Base-by-base conservation (phyloP, 2,329 filamentous ascomycete genomes). In the Aureobasidium sp. region DNA sequence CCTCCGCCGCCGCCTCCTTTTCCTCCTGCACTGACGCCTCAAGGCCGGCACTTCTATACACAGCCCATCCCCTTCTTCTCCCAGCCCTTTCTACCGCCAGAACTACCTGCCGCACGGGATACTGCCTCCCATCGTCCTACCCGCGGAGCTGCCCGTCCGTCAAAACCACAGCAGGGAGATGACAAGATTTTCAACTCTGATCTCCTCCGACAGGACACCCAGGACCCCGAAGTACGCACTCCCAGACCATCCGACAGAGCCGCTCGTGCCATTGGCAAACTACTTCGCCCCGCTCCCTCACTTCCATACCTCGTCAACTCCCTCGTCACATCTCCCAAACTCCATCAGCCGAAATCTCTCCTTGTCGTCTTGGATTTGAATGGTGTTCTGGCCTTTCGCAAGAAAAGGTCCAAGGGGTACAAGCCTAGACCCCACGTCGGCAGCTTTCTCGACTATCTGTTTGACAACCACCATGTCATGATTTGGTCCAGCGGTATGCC, bases 301-400 rank as follows among this genome's bases (percentile, higher is more conserved):
- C 33, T 38, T 29, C 27, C 55, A 13, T 58, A 58, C 13, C 33
- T 58, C 15, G 15, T 43, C 21, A 37, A 38, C 17, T 38, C 55
- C n/a, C 45, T 47, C 19, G 42, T 40, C 9, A 31, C 55, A 11
- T 15, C 43, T 11, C 60, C 54, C 11, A 27, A 31, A 15, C 55
- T 64, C 2, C 27, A 57, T 27, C 27, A 33, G 4, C 66, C 69
- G n/a, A 65, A 64, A 2, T 65, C 64, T 1, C 80, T 96, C 35
- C 84, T 99, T 23, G 79, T 99, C 54, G 83, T 97, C 49, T 83
- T 97, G 63, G 94, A 99, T 74, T 82, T 99, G 38, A 99, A 97
- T 72, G 94, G 94, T 64, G 96, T 93, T 0, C 80, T 99, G 1
- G 81, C 97, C 37, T 80, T 83, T 74, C 87, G 94, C 9, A 78